Base-by-base conservation (phyloP, 768 basidiomycete genomes). In the Amanita rimosa region DNA sequence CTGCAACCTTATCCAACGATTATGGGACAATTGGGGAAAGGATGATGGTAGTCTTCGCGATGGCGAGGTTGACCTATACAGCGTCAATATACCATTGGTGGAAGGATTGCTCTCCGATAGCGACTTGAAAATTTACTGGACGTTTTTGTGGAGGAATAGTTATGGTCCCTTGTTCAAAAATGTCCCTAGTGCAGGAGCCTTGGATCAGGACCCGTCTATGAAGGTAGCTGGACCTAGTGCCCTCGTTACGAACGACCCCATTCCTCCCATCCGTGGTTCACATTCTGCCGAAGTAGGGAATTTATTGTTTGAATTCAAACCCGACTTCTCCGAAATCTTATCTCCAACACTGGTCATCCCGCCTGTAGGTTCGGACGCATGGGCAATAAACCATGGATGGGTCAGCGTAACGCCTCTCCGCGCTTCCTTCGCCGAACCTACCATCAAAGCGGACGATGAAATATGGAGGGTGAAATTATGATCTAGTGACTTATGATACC, bases 21-120 rank as follows among this genome's bases (percentile, higher is more conserved):
- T 98, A 2, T 95, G 86, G 85, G 60, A 75, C 10, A 81, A 90
- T 60, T 95, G 92, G 92, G 93, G 88, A 8, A 62, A 66, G 49
- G 88, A 91, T 57, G 65, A 70, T 2, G 68, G 61, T 22, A 81
- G 79, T 16, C 58, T 78, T 38, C 71, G 78, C 33, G 63, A 72
- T 46, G 74, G 76, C 41, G 81, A 85, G 59, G 78, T 92, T 27
- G 88, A 89, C 60, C 68, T 93, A 19, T 92, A 92, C 66, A 90
- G 70, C 58, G 67, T 97, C 57, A 97, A 97, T 64, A 77, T 97
- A 40, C 92, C 93, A 19, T 70, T 96, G 61, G 73, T 92, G 44
- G 74, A 80, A 46, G 73, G 67, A 22, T 73, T 87, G 24, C 64
- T 85, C 40, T 64, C 70, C 35, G 72, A 76, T 27, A 72, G 73